phyloP scores from a whole-genome alignment of 352 stramenopile genomes.

The Phytophthora nicotianae region DNA sequence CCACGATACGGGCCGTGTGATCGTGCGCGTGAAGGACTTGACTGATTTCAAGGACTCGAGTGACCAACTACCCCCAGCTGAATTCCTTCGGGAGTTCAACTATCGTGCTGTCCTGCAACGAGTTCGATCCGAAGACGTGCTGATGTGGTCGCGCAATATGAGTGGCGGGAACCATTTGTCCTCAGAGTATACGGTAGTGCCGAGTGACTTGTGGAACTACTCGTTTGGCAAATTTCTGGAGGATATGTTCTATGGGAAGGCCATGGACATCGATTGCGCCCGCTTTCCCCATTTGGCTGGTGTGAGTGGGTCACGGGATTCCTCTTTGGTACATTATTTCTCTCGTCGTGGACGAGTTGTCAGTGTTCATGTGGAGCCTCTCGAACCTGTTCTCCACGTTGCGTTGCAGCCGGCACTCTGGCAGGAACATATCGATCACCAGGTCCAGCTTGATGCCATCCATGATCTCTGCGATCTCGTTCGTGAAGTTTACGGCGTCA shows the following conservation, averaged over 20 bases:
- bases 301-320: conserved; percentile 65
- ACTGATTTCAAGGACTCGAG: conserved; percentile 71
- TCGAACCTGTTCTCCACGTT: conserved; percentile 85
- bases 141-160: conserved; percentile 71
- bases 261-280: conserved; percentile 68
- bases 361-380: conserved; percentile 74
- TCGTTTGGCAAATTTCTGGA: conserved; percentile 90
- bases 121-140: conserved; percentile 63
- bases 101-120: conserved; percentile 63
- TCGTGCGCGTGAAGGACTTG: conserved; percentile 73
- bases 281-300: conserved; percentile 69
- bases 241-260: conserved; percentile 85
- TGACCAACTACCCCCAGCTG: conserved; percentile 52
- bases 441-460: conserved; percentile 64
- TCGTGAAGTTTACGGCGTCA: conserved; percentile 74
- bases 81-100: conserved; percentile 66
- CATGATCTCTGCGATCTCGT: conserved; percentile 79
- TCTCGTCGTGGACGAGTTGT: conserved; percentile 74
- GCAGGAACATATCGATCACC: conserved; percentile 80
- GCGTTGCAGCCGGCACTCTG: conserved; percentile 82
- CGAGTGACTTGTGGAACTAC: conserved; percentile 81
- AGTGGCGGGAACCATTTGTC: conserved; percentile 39
- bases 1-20: conserved; percentile 78
- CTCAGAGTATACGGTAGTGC: conserved; percentile 62
- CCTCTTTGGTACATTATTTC: conserved; percentile 80